Conservation (phyloP, 352 stramenopile species). For the Pythium inflatum region DNA sequence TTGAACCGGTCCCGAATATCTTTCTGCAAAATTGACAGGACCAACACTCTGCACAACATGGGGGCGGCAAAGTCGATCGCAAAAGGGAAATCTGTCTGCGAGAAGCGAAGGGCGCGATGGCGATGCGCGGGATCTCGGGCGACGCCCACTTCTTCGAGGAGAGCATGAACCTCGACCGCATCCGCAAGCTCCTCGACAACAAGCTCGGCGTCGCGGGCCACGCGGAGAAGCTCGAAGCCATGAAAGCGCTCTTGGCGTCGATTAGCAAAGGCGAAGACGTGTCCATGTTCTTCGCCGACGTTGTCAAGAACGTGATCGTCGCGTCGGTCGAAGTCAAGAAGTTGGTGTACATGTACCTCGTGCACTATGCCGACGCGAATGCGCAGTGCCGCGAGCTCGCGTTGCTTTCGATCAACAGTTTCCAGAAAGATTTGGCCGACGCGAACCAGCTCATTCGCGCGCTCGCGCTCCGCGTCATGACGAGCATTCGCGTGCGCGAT, state of each 20-base stretch:
- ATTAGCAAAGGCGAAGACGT: constrained; percentile 98
- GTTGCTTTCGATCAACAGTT: constrained; percentile 98
- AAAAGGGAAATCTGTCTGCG: background rate
- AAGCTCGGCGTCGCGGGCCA: constrained; percentile 87
- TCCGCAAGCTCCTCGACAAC: constrained; percentile 88
- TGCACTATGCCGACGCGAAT: constrained; percentile 98
- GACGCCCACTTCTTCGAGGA: constrained; percentile 98
- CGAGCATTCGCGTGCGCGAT: constrained; percentile 96
- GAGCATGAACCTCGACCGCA: constrained; percentile 91
- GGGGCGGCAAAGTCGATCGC: background rate
- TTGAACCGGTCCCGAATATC: background rate
- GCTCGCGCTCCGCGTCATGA: constrained; percentile 96
- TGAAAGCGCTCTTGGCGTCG: constrained; percentile 98
- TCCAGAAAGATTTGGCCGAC: constrained; percentile 97
- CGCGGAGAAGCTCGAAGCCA: constrained; percentile 94
- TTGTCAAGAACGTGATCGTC: constrained; percentile 96
- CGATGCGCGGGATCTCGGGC: constrained; percentile 81
- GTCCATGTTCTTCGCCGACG: constrained; percentile 97
- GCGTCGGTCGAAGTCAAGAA: constrained; percentile 98
- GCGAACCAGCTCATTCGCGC: constrained; percentile 94
- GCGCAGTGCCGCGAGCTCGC: constrained; percentile 95
- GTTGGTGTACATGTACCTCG: constrained; percentile 99
- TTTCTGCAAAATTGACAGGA: background rate
- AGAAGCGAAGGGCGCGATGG: constrained; percentile 21
- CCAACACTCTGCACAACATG: background rate